Evolutionary conservation across 2,329 filamentous ascomycete genomes (phyloP), one percentile per base, ranked within the genome.

Genomic region (Anisogramma anomala): DNA sequence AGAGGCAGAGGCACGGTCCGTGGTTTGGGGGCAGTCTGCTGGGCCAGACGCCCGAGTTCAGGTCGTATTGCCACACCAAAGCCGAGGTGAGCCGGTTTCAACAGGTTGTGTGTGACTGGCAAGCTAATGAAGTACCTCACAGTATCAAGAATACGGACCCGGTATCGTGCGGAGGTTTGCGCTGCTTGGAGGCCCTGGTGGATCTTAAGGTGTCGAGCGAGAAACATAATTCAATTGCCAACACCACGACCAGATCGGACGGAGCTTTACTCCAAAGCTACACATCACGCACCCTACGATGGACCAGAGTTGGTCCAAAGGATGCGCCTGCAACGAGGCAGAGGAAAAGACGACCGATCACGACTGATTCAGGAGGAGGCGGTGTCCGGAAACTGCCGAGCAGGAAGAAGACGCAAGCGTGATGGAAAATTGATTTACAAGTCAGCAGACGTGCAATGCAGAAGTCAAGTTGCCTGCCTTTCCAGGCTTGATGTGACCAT

Each of bases 11-110:
- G 58, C 89, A 98, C 60, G 91, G 91, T 14, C 91, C 91, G 23
- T 98, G 91, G 91, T 98, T 98, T 59, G 91, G 91, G 62, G 91
- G 91, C 53, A 94, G 86, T 66, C 71, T 98, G 65, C 71, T 98
- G 47, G 93, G 89, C 41, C 89, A 96, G 69, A 98, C 91, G 6
- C 89, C 93, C 4, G 93, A 98, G 64, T 98, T 98, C 73, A 79
- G 86, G 61, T 95, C 87, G 58, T 98, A 96, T 68, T 98, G 91
- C 69, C 93, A 98, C 65, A 98, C 84, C 43, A 91, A 91, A 70
- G 79, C 77, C 22, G 76, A 79, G 69, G 74, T 77, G 57, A 52
- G 69, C 54, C 22, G 22, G 6, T 32, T 22, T 14, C 17, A 1
- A 20, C 11, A 11, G 13, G 27, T 13, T 2, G 8, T 4, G 30